Base-by-base conservation (phyloP, 495 filamentous ascomycete species). In the Ramalina intermedia region DNA sequence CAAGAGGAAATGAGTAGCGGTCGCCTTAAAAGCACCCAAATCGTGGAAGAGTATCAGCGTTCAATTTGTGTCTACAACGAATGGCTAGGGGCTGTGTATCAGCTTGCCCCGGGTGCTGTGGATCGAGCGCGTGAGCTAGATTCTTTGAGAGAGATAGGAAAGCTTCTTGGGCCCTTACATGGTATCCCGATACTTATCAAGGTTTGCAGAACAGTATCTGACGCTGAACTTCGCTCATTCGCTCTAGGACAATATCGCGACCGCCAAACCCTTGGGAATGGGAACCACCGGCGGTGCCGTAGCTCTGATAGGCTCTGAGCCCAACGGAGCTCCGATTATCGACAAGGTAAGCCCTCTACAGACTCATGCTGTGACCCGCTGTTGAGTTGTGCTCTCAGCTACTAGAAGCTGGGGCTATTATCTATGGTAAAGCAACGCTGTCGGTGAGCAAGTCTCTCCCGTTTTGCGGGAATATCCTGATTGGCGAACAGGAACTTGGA, bases 361-460 rank as follows among this genome's bases (percentile, higher is more conserved):
- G 7, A 7, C 29, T 4, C 33, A 46, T 52, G 46, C 26, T 63
- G 67, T 50, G 61, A 63, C 12, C 48, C 51, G 1, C 58, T 66
- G 14, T 52, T 63, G 24, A 52, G 58, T 14, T 36, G 16, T 37
- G 16, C 14, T 14, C 6, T 54, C 53, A 67, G 58, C 51, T 74
- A 14, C 36, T 66, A 12, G 58, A 58, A 44, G 66, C 68, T 0
- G 72, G 71, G 5, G 53, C 63, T 18, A 62, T 74, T 17, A 63
- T 76, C 39, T 43, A 73, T 9, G 69, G 65, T 20, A 74, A 75
- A 45, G 58, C 64, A 3, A 72, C 68, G 47, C 50, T 73, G 53
- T 59, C 62, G 9, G 58, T 58, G 36, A 50, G 54, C 42, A 6
- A 14, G 3, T 49, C 26, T 27, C 13, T n/a, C 17, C 47, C 17